Base-by-base conservation (phyloP, 2,329 filamentous ascomycete species). In the Pochonia chlamydosporia region DNA sequence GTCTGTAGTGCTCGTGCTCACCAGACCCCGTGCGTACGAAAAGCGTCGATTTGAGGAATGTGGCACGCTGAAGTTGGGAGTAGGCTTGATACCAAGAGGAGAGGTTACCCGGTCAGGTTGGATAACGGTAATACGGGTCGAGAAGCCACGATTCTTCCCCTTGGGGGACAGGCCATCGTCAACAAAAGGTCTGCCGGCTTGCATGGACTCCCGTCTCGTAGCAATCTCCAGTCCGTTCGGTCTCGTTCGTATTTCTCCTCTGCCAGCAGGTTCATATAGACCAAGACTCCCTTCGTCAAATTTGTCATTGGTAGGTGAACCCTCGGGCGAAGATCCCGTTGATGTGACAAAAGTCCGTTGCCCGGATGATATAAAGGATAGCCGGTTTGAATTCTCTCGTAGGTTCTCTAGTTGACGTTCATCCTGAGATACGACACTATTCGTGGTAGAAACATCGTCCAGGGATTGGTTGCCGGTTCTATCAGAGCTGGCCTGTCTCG, bases 311-410 rank as follows among this genome's bases (percentile, higher is more conserved):
- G 71, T 72, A 0, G 81, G 81, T 2, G 81, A 84, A 47, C 68
- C 72, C 14, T 76, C 69, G 3, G 78, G 76, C 0, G 81, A 83
- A 1, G 79, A 82, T 25, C 69, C 73, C 16, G 74, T 71, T 0
- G 81, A 83, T 2, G 80, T 83, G 7, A 82, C 58, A 23, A 79
- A 65, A 3, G 81, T 84, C 49, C 77, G 71, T 57, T 83, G 79
- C 6, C 77, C 76, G 5, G 78, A 81, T 2, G 81, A 84, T 33
- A 81, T 69, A 52, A 73, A 77, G 0, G 81, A 84, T 4, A 81
- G 68, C 5, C 81, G 73, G 51, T 81, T 73, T 2, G 70, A 68
- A 57, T 73, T 78, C 40, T 82, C 76, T 24, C 79, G 70, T 21
- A 84, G 63, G 44, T 61, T 76, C 13, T 85, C 79, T 5, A 84